These are phyloP conservation scores for Phytophthora multivora DNA, from an alignment of 352 stramenopile genomes.

Conservation along the genomic window DNA sequence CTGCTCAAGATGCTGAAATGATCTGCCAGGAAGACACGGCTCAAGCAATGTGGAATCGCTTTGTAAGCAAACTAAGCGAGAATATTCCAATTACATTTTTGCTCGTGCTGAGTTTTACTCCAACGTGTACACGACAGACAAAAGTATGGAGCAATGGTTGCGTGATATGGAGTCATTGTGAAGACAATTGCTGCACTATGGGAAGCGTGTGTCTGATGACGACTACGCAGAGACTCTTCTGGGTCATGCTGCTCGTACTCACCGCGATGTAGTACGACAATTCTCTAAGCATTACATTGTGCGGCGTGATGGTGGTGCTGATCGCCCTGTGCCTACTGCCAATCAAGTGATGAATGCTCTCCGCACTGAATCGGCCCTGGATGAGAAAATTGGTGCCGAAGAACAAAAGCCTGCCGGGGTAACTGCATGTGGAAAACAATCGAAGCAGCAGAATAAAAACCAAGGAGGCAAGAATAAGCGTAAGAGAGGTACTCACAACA, in stretches of 20 bases:
- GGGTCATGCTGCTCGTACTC: neutral
- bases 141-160: constrained; percentile 9
- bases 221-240: constrained; percentile 10
- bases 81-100: constrained; percentile 21
- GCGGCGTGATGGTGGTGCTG: constrained; percentile 1
- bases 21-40: constrained; percentile 10
- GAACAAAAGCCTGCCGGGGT: constrained; percentile 1
- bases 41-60: constrained; percentile 3
- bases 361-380: constrained; percentile 2
- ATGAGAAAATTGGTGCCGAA: constrained; percentile 8
- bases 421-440: constrained; percentile 11
- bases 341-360: constrained; percentile 11
- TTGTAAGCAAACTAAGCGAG: constrained; percentile 16
- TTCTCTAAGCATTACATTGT: constrained; percentile 19
- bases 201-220: constrained; percentile 2
- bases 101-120: constrained; percentile 12
- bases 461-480: constrained; percentile 1
- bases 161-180: constrained; percentile 11
- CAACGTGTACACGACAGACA: constrained; percentile 1
- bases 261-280: constrained; percentile 14
- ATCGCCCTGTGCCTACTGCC: constrained; percentile 2
- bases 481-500: constrained; percentile 1
- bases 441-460: neutral
- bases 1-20: constrained; percentile 5
- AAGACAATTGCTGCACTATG: constrained; percentile 11